Evolutionary conservation across 257 asterid species (phyloP), one percentile per base, ranked within the genome.

Genomic region (Mitragyna speciosa): DNA sequence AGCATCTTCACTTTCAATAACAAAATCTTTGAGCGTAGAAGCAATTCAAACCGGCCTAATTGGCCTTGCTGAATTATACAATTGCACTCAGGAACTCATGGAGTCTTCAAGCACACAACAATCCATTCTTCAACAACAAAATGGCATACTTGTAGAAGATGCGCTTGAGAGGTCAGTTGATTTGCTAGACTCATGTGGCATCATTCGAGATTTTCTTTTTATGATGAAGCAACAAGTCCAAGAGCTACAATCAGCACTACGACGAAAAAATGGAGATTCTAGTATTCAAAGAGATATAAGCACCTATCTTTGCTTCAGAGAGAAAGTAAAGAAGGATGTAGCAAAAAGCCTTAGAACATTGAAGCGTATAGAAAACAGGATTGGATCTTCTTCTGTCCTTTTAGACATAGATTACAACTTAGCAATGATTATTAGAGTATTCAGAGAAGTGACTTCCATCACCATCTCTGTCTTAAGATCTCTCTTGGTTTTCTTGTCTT

Each of bases 181-280:
- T 81, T 75, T 90, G 43, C 86, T 94, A 5, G 98, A 94, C 69
- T 90, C 92, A 0, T 92, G 97, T 84, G 86, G 80, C 45, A 48
- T 63, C 7, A 79, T 92, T 26, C 81, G 81, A 28, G 94, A 91
- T 7, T 70, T 92, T 45, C 83, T 78, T 17, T 83, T 67, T 31
- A 79, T 49, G 79, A 80, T 91, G 26, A 89, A 77, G 68, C 92
- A 89, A 75, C 82, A 78, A 67, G 86, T 83, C 0, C 93, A 79
- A 56, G 79, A 80, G 36, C 92, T 92, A 31, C 94, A 94, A 76
- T 94, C 98, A 7, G 89, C 97, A 0, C 41, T 94, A 16, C 78
- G 97, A 11, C 86, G 97, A 28, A 94, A 89, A 84, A 89, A 90
- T 17, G 85, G 79, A 1, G 88, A 85, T 68, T 76, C 90, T 33